phyloP scores from a whole-genome alignment of 257 asterid species.

The Eustoma russellianum region DNA sequence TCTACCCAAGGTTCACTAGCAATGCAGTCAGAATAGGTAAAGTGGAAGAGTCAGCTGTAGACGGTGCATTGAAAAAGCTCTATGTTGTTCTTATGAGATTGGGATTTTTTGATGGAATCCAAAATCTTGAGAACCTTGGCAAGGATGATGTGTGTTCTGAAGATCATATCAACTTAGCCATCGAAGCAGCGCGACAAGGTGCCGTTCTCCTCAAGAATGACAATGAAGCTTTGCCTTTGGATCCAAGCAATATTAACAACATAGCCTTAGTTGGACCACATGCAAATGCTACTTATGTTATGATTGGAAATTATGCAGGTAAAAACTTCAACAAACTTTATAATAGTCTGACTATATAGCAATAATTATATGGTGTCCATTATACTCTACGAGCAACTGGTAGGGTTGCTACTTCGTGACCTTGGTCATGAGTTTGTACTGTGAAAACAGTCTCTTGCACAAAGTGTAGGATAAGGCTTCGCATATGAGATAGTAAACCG shows the following conservation, averaged over 20 bases:
- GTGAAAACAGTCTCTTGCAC: too few relatives aligned
- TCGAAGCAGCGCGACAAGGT: constrained; percentile 43
- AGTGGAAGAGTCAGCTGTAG: constrained; percentile 26
- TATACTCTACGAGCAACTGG: too few relatives aligned
- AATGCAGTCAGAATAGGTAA: constrained; percentile 31
- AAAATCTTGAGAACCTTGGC: constrained; percentile 23
- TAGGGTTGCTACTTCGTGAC: too few relatives aligned
- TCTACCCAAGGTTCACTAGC: constrained; percentile 11
- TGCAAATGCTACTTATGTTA: constrained; percentile 26
- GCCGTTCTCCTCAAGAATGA: constrained; percentile 42
- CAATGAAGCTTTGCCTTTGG: constrained; percentile 23
- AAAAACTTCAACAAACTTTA: neutral
- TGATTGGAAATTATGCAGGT: constrained; percentile 46
- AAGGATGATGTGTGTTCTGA: constrained; percentile 21
- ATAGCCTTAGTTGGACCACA: constrained; percentile 45
- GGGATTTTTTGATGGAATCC: constrained; percentile 43
- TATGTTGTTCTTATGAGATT: constrained; percentile 33
- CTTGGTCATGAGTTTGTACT: too few relatives aligned
- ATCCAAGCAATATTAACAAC: neutral
- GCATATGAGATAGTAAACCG: too few relatives aligned
- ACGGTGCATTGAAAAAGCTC: constrained; percentile 21
- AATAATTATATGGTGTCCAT: too few relatives aligned
- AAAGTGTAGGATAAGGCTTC: too few relatives aligned
- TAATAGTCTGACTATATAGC: too few relatives aligned
- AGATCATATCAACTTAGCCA: constrained; percentile 28